These are phyloP conservation scores for Calonectria pseudoreteaudii DNA, from an alignment of 2,329 filamentous ascomycete genomes.

Conservation along the genomic window DNA sequence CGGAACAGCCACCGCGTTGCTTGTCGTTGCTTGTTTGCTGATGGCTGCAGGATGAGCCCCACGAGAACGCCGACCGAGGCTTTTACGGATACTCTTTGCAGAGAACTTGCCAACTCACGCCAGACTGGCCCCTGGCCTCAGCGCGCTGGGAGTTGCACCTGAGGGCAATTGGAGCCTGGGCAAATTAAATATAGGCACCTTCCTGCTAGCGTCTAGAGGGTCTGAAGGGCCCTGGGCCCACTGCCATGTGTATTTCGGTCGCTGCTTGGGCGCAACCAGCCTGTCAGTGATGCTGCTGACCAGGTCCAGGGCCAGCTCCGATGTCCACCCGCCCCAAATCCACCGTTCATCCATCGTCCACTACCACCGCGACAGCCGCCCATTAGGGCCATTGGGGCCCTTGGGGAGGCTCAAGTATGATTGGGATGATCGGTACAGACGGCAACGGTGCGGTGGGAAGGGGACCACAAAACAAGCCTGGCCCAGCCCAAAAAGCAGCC, in stretches of 20 bases:
- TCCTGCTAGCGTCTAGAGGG: slow-evolving; percentile 20
- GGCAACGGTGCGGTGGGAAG: slow-evolving; percentile 27
- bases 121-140: background rate
- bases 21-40: slow-evolving; percentile 21
- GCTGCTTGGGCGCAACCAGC: background rate
- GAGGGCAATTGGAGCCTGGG: slow-evolving; percentile 31
- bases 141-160: slow-evolving; percentile 24
- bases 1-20: slow-evolving; percentile 17
- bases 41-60: slow-evolving; percentile 15
- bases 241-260: background rate
- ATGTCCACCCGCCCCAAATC: background rate
- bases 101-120: slow-evolving; percentile 26
- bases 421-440: slow-evolving; percentile 38
- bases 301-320: slow-evolving; percentile 19
- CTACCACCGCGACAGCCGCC: slow-evolving; percentile 34
- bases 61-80: slow-evolving; percentile 4
- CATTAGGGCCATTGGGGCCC: background rate
- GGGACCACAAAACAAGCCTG: slow-evolving; percentile 19
- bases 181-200: slow-evolving; percentile 41
- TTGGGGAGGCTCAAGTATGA: slow-evolving; percentile 20
- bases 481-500: slow-evolving; percentile 17
- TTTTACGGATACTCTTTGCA: background rate
- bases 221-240: slow-evolving; percentile 10
- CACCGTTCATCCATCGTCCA: slow-evolving; percentile 5
- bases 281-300: slow-evolving; percentile 19